Evolutionary conservation across 305 asterid species (phyloP), one percentile per base, ranked within the genome.

Genomic region (Caryopteris hybrid): DNA sequence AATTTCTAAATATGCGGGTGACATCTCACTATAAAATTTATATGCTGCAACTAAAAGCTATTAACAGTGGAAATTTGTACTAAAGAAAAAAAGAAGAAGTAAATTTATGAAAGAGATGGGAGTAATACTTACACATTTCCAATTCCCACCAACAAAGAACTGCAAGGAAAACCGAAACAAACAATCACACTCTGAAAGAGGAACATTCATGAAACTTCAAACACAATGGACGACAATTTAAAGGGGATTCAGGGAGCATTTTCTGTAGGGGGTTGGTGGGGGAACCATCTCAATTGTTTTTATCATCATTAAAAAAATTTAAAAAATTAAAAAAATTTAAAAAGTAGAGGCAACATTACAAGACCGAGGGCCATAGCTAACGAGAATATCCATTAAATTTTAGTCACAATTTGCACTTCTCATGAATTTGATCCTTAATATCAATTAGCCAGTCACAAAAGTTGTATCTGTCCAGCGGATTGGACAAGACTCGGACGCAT

Each of bases 111-210:
- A 34, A 57, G 12, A n/a, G 55, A 25, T 25, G 33, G 39, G 48
- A 50, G 18, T 42, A 36, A 51, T 81, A 87, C 98, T 91, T 86
- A 87, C 98, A 78, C 98, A 91, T 70, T 91, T 91, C 96, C 98
- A 91, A 68, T 91, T 91, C 60, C 98, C 98, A 55, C 98, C 98
- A 75, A 91, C 98, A 63, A 91, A 87, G 87, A 89, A 91, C 98
- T 91, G 98, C 92, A 85, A 76, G 66, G 68, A 61, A 66, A 71
- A 58, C 72, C 9, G 51, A 8, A 48, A 60, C 39, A 52, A 42
- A 58, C 23, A 66, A 74, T 77, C 45, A 70, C 31, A 50, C 53
- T 47, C 5, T 14, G 69, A 65, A 77, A 48, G 18, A 18, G 52
- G 51, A 71, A 34, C 50, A 34, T 52, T 11, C 43, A 1, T 33